Base-by-base conservation (phyloP, 306 rosid species). In the Parietaria judaica region DNA sequence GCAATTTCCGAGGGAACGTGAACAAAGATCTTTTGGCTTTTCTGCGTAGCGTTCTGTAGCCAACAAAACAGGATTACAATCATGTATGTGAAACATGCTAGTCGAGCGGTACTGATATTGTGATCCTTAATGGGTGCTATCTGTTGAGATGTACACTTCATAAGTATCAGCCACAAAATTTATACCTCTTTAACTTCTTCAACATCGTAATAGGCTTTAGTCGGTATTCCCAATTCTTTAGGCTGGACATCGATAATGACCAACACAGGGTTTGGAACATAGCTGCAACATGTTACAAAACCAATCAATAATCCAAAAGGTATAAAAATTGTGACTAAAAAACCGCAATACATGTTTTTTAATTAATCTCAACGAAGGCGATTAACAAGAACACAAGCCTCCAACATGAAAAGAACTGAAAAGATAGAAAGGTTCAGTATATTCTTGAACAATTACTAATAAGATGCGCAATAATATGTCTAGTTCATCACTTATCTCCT, bases 161-260 rank as follows among this genome's bases (percentile, higher is more conserved):
- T 16, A 65, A 15, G 5, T 36, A 43, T 43, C 11, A 36, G 36
- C 4, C 35, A 77, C 7, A 58, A 7, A 53, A 57, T 12, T 53
- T 51, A 36, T 71, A 86, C 95, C 86, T 84, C 92, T 69, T 90
- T 87, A 74, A 90, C 94, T 72, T 90, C 95, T 75, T 90, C 95
- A 17, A 90, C 94, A 1, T 77, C 97, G 70, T 76, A 86, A 77
- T 90, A 90, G 50, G 97, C 97, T 75, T 90, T 90, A n/a, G 95
- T 87, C 57, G 97, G 97, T 71, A 90, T 90, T 63, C 97, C 97
- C 67, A 87, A 67, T 73, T 86, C 97, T 81, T 84, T 90, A 23
- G 97, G 94, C 68, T 84, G 94, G 51, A 90, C 95, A 71, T 84
- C 95, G 69, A 90, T 87, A 67, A 90, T 86, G 74, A 86, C 94